Conservation (phyloP, 371 early-diverging fungal species). For the Mucor sp. region DNA sequence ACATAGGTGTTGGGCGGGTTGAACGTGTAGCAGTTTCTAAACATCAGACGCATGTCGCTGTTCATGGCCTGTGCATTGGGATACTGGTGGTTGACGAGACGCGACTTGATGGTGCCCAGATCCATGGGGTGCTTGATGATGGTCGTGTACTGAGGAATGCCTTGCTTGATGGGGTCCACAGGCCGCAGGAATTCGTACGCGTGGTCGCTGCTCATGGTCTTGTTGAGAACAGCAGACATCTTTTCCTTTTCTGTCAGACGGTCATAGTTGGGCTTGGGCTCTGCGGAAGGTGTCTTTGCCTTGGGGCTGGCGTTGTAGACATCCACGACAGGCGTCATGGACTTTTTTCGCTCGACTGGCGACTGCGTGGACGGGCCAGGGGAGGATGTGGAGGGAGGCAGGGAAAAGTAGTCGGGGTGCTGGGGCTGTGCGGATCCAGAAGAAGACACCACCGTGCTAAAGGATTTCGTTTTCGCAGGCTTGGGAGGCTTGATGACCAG, state of each 20-base stretch:
- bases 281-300: neutral
- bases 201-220: constrained; percentile 37
- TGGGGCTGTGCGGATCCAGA: neutral
- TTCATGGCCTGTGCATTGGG: constrained; percentile 45
- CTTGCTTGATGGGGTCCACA: constrained; percentile 51
- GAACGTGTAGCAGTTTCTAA: constrained; percentile 66
- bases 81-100: constrained; percentile 53
- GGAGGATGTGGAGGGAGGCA: neutral
- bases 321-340: constrained; percentile 1
- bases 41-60: constrained; percentile 50
- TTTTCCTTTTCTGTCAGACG: constrained; percentile 33
- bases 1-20: constrained; percentile 82
- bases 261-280: neutral
- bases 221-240: constrained; percentile 26
- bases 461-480: constrained; percentile 10
- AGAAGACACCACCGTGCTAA: constrained; percentile 1
- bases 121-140: constrained; percentile 98
- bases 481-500: constrained; percentile 8
- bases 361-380: neutral
- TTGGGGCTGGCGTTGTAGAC: neutral
- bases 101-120: constrained; percentile 86
- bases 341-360: constrained; percentile 4
- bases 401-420: neutral
- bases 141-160: constrained; percentile 69
- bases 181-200: constrained; percentile 50